Conservation (phyloP, 805 yeast genomes). For the Yamadazyma takamatsuzukensis region DNA sequence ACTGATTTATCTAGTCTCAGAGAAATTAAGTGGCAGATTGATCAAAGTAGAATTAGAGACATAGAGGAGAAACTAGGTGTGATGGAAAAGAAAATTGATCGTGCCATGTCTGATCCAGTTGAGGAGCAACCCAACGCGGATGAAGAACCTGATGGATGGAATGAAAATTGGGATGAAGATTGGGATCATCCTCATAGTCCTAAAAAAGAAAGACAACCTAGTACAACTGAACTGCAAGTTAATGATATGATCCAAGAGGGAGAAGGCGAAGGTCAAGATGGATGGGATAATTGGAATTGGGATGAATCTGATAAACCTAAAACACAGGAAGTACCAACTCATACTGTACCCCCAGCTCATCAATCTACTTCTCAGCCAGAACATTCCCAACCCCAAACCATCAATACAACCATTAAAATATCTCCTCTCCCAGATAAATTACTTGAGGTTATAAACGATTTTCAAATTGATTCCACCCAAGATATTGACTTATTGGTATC, state of each 20-base stretch:
- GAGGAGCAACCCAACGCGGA: conserved; percentile 2
- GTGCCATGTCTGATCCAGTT: conserved; percentile 4
- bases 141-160: conserved; percentile 13
- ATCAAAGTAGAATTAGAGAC: conserved; percentile 7
- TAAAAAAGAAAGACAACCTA: conserved; percentile 1
- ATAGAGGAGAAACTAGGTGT: conserved; percentile 9
- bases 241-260: neutral
- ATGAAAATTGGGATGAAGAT: conserved; percentile 26
- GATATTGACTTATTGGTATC: conserved; percentile 18
- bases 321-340: neutral
- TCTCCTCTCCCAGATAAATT: conserved; percentile 21
- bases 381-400: neutral
- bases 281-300: conserved; percentile 28
- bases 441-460: conserved; percentile 20
- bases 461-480: conserved; percentile 15
- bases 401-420: conserved; percentile 14
- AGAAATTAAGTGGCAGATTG: conserved; percentile 14
- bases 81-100: conserved; percentile 10
- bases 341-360: neutral
- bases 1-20: conserved; percentile 10
- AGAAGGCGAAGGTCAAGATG: conserved; percentile 9
- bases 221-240: neutral
- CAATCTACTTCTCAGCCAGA: neutral
- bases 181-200: conserved; percentile 18
- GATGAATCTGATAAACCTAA: no score